Base-by-base conservation (phyloP, 2,329 filamentous ascomycete genomes). In the Aspergillus pseudotamarii region DNA sequence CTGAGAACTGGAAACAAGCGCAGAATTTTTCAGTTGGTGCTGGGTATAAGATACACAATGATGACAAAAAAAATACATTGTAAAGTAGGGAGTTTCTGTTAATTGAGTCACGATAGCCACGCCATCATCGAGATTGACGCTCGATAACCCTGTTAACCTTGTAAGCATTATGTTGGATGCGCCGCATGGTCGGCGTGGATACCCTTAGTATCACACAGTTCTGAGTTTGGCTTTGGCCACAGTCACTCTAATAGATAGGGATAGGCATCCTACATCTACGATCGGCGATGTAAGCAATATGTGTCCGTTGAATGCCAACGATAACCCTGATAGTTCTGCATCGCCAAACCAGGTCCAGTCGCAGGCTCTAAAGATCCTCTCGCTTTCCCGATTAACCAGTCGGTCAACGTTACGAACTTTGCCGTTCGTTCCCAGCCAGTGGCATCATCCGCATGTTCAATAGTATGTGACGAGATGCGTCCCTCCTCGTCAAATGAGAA, bases 401-500 rank as follows among this genome's bases (percentile, higher is more conserved):
- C 95, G 19, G 95, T 97, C 68, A 98, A 81, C 16, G 91, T 93
- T 19, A 98, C 93, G 23, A 99, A 91, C 73, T 90, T 92, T 26
- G 92, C 90, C 30, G 91, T 93, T 66, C 87, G 88, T 71, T 97
- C 94, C 88, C 91, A 96, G 64, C 92, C 88, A 45, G 90, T 88
- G 19, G 90, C 89, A 72, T 95, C 90, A 71, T 97, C 91, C 1
- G 92, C 91, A 79, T 96, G 92, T 79, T 99, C 95, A 72, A 99
- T 98, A 0, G 92, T 96, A 77, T 98, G 95, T 69, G 88, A 93
- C 55, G 91, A 79, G 41, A 99, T 88, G 66, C 93, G 85, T 1
- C 95, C 95, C 71, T 96, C 86, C 54, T 88, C 84, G 73, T 98
- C 95, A 75, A 99, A 99, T 68, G 96, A 92, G 76, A 99, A 99